Percentiles rank a stretch among this genome's conserved stretches.
Evolutionary conservation across 495 filamentous ascomycete species (phyloP).

Genomic region (Daldinia childiae): DNA sequence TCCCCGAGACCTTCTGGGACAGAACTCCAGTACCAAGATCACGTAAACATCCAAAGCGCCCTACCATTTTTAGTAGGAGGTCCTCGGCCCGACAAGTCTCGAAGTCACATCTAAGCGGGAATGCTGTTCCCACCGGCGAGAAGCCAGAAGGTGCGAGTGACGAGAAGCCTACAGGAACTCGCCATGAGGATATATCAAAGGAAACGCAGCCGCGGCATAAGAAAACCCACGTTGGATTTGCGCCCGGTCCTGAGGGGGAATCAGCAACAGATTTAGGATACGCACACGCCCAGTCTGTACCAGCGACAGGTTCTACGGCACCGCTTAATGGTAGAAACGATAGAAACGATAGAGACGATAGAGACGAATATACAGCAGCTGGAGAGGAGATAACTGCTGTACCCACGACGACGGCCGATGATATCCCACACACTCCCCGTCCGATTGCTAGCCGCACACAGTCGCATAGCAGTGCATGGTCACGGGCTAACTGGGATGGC

Average conservation of each 20-base stretch:
- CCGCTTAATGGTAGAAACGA: not conserved
- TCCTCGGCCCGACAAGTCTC: conserved; percentile 48
- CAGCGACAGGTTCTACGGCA: not conserved
- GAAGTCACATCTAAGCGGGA: conserved; percentile 17
- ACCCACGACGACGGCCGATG: conserved; percentile 8
- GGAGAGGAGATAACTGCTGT: not conserved
- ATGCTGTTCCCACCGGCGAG: conserved; percentile 4
- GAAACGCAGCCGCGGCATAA: conserved; percentile 35
- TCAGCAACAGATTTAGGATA: not conserved
- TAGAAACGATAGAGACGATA: conserved; percentile 8
- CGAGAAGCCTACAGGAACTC: conserved; percentile 17
- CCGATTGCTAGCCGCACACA: conserved; percentile 26
- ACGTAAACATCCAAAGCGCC: conserved; percentile 46
- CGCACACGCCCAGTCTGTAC: not conserved
- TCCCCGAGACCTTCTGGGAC: conserved; percentile 98
- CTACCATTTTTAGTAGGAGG: conserved; percentile 53
- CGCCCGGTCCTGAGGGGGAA: conserved; percentile 45
- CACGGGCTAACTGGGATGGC: conserved; percentile 29
- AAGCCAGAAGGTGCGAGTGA: conserved; percentile 11
- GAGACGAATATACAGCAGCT: not conserved
- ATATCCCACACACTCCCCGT: conserved; percentile 2
- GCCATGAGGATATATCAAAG: conserved; percentile 13
- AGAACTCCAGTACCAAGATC: conserved; percentile 73
- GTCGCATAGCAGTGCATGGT: conserved; percentile 21
- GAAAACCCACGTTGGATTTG: conserved; percentile 66